Percentiles rank a stretch among this genome's conserved stretches.
These are phyloP conservation scores for Beta vulgaris DNA, from an alignment of 148 eudicot species.

Conservation along the genomic window DNA sequence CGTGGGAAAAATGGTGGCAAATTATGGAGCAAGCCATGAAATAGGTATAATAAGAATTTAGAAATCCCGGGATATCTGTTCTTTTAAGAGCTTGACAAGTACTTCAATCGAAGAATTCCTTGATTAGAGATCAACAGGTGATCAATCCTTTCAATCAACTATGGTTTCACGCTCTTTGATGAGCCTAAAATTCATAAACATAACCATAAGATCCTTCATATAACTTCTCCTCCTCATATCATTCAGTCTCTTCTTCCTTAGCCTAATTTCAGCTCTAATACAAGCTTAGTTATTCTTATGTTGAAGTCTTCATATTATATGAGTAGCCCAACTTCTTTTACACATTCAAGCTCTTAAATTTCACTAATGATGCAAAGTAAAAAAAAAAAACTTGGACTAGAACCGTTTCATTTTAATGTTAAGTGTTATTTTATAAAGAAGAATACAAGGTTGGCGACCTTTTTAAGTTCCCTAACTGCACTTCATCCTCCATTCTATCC, in stretches of 20 bases:
- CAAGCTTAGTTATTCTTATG: not conserved
- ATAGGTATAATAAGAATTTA: too few relatives aligned
- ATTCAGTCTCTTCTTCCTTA: not conserved
- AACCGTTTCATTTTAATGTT: too few relatives aligned
- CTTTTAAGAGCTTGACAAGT: too few relatives aligned
- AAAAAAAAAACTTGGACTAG: not conserved
- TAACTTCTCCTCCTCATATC: not conserved
- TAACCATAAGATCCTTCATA: not conserved
- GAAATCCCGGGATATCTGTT: too few relatives aligned
- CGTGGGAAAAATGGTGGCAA: too few relatives aligned
- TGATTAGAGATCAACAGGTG: too few relatives aligned
- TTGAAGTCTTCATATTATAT: not conserved
- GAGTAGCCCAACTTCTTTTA: not conserved
- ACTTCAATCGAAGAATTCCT: too few relatives aligned
- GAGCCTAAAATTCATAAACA: not conserved
- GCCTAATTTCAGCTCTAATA: not conserved
- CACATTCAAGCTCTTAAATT: not conserved
- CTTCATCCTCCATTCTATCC: not conserved
- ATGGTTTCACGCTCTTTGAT: not conserved
- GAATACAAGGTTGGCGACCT: not conserved
- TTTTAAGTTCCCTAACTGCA: not conserved
- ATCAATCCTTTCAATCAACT: too few relatives aligned
- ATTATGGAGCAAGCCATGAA: too few relatives aligned
- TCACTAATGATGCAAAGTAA: not conserved
- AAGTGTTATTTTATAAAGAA: too few relatives aligned